Evolutionary conservation across 805 yeast genomes (phyloP).

Genomic region (Ogataea kodamae): DNA sequence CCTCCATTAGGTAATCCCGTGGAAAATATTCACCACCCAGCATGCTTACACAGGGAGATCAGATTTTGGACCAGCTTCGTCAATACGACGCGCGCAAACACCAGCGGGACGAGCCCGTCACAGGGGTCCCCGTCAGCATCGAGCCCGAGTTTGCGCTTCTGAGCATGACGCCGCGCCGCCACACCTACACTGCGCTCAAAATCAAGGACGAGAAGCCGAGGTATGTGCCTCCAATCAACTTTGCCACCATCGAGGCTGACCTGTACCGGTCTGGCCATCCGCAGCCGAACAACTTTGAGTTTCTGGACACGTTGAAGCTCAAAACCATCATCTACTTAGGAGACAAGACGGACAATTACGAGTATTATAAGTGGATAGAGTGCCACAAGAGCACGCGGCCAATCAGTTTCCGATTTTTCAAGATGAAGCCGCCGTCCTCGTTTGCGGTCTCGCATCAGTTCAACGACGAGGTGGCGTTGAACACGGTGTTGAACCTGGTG

Average conservation of each 20-base stretch:
- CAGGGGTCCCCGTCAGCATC: neutral
- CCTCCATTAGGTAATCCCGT: too few species aligned
- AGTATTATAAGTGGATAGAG: conserved; percentile 70
- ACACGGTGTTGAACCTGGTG: conserved; percentile 52
- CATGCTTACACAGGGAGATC: conserved; percentile 35
- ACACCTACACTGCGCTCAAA: conserved; percentile 32
- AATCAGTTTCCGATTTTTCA: conserved; percentile 55
- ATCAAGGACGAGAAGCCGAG: conserved; percentile 31
- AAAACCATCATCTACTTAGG: conserved; percentile 81
- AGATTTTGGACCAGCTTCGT: conserved; percentile 33
- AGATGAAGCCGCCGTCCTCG: conserved; percentile 54
- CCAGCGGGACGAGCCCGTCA: conserved; percentile 1
- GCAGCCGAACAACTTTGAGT: conserved; percentile 79
- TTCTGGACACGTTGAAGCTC: conserved; percentile 62
- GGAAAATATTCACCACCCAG: too few species aligned
- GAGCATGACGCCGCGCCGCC: conserved; percentile 13
- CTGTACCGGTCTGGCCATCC: conserved; percentile 94
- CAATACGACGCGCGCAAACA: conserved; percentile 32
- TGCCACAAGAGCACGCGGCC: conserved; percentile 33
- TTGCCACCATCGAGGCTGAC: conserved; percentile 81
- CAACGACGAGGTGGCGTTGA: conserved; percentile 57
- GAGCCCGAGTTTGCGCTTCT: too few species aligned
- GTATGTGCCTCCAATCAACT: conserved; percentile 88
- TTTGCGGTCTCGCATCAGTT: conserved; percentile 57
- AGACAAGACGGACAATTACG: conserved; percentile 64